Evolutionary conservation across 1,284 basidiomycete genomes (phyloP).

Genomic region (Mycena sp.): DNA sequence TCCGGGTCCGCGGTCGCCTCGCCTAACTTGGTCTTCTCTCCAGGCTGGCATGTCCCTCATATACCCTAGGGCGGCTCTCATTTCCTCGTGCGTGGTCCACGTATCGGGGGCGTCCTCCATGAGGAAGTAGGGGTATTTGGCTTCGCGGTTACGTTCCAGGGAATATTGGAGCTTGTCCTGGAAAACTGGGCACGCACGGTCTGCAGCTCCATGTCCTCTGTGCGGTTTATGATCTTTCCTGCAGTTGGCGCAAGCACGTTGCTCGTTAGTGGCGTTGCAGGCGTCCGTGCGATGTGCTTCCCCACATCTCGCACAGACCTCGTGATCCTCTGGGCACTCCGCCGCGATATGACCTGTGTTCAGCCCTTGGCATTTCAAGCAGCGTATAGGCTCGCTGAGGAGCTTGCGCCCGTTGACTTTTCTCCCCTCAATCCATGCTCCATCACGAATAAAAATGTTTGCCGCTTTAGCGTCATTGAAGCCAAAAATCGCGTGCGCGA

Average conservation of each 20-base stretch:
- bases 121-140: slow-evolving; percentile 34
- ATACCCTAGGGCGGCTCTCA: not conserved
- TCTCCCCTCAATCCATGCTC: slow-evolving; percentile 13
- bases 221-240: not conserved
- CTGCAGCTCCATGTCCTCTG: slow-evolving; percentile 32
- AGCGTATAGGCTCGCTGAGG: slow-evolving; percentile 16
- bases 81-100: slow-evolving; percentile 23
- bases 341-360: slow-evolving; percentile 6
- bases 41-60: not conserved
- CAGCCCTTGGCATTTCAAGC: slow-evolving; percentile 27
- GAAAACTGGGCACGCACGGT: slow-evolving; percentile 29
- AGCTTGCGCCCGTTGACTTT: slow-evolving; percentile 22
- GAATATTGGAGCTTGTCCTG: slow-evolving; percentile 2
- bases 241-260: slow-evolving; percentile 31
- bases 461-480: not conserved
- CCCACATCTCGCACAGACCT: slow-evolving; percentile 29
- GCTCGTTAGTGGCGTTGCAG: not conserved
- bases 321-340: not conserved
- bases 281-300: slow-evolving; percentile 26
- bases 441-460: not conserved
- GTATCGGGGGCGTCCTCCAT: slow-evolving; percentile 27
- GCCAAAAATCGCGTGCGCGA: not conserved
- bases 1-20: not conserved
- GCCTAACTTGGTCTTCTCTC: not conserved
- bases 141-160: slow-evolving; percentile 21